Evolutionary conservation across 192 early-diverging fungal genomes (phyloP).

Genomic region (Coemansia sp.): DNA sequence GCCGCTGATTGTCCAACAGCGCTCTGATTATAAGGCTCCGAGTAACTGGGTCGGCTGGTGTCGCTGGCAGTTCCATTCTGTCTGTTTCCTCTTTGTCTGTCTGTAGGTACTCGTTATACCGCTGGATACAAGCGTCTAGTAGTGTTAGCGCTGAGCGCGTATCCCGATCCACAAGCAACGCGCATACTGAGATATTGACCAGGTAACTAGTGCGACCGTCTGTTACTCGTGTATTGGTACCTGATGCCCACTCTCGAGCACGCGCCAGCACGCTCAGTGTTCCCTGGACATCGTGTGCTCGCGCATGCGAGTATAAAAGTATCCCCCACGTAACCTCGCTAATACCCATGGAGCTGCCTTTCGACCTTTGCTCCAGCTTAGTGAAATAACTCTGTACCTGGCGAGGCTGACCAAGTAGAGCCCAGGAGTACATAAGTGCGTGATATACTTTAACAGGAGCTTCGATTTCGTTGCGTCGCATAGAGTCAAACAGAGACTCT

Average conservation of each 20-base stretch:
- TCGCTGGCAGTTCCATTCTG: constrained; percentile 10
- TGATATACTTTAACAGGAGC: constrained; percentile 23
- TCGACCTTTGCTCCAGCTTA: background rate
- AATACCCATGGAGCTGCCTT: background rate
- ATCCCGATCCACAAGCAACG: constrained; percentile 16
- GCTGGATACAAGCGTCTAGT: constrained; percentile 14
- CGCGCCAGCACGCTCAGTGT: constrained; percentile 18
- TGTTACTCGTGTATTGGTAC: background rate
- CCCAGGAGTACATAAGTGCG: constrained; percentile 33
- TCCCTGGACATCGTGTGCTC: constrained; percentile 11
- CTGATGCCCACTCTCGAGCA: constrained; percentile 21
- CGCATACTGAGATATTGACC: constrained; percentile 36
- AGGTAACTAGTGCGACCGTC: constrained; percentile 18
- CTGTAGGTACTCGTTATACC: background rate
- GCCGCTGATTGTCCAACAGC: constrained; percentile 23
- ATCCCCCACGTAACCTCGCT: constrained; percentile 37
- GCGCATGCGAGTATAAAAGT: constrained; percentile 30
- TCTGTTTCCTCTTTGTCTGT: background rate
- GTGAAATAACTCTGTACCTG: constrained; percentile 14
- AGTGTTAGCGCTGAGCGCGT: constrained; percentile 17
- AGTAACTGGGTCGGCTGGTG: constrained; percentile 29
- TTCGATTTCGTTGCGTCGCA: constrained; percentile 11
- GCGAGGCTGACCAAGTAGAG: constrained; percentile 19
- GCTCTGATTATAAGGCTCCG: constrained; percentile 28
- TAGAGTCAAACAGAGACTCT: constrained; percentile 21